Conservation (phyloP, 305 asterid species). For the Fraxinus angustifolia region DNA sequence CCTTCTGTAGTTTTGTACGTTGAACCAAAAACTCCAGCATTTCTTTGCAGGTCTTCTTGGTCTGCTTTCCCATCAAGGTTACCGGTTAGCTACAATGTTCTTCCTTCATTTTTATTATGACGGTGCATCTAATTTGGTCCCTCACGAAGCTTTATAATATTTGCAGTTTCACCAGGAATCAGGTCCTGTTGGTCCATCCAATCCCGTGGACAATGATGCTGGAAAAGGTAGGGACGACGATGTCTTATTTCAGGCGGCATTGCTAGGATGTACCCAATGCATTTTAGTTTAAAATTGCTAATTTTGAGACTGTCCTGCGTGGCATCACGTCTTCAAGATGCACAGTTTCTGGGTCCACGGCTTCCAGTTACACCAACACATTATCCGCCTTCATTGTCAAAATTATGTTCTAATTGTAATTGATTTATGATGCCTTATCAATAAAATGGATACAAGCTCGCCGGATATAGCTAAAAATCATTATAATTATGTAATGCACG, state of each 20-base stretch:
- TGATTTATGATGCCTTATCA: not conserved
- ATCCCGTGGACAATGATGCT: constrained; percentile 36
- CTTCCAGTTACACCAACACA: not conserved
- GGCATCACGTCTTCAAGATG: constrained; percentile 6
- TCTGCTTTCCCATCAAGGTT: constrained; percentile 52
- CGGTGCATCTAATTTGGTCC: not conserved
- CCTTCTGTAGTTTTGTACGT: not conserved
- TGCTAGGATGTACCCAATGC: not conserved
- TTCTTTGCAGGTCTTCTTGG: constrained; percentile 73
- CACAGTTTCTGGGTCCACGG: not conserved
- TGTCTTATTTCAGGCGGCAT: constrained; percentile 3
- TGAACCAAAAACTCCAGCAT: constrained; percentile 19
- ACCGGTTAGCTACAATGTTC: constrained; percentile 41
- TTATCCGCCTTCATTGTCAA: not conserved
- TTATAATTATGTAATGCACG: not conserved
- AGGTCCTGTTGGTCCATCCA: constrained; percentile 34
- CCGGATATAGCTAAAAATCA: not conserved
- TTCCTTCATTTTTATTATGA: constrained; percentile 11
- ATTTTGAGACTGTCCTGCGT: not conserved
- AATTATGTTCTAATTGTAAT: not conserved
- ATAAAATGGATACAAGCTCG: not conserved
- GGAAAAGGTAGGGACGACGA: constrained; percentile 43
- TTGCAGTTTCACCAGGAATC: constrained; percentile 42
- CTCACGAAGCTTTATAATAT: constrained; percentile 5
- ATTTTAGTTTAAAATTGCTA: constrained; percentile 8